Percentiles rank a stretch among this genome's conserved stretches.
phyloP scores from a whole-genome alignment of 768 basidiomycete species.

The Mycena vulgaris region DNA sequence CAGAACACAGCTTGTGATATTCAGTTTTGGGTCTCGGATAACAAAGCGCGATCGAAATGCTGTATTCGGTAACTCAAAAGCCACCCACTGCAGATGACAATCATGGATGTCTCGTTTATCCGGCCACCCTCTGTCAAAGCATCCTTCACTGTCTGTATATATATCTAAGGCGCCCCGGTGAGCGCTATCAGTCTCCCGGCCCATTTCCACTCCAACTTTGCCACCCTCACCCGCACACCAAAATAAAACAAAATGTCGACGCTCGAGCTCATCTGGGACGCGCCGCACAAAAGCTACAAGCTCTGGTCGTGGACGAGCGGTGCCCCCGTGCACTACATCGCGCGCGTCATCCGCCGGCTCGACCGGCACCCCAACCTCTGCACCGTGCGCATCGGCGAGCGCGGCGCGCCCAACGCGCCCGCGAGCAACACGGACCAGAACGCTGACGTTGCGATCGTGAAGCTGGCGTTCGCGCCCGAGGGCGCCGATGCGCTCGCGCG shows the following conservation, averaged over 20 bases:
- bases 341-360: conserved; percentile 33
- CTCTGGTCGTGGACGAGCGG: conserved; percentile 39
- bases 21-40: no score
- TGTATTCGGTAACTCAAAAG: background rate
- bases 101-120: background rate
- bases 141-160: background rate
- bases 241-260: conserved; percentile 35
- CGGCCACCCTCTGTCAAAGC: background rate
- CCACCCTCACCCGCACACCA: background rate
- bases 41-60: background rate
- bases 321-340: conserved; percentile 32
- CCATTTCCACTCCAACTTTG: background rate
- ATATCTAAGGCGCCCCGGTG: background rate
- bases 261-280: conserved; percentile 35
- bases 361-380: conserved; percentile 3
- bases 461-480: conserved; percentile 38
- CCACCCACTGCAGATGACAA: no score
- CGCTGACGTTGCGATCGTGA: conserved; percentile 37
- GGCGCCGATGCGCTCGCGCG: conserved; percentile 39
- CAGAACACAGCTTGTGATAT: no score
- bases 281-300: conserved; percentile 26
- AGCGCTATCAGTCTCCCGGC: no score
- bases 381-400: conserved; percentile 37
- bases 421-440: conserved; percentile 24
- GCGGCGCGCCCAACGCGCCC: conserved; percentile 10